Conservation (phyloP, 805 yeast genomes). For the Schizosaccharomyces japonicus region DNA sequence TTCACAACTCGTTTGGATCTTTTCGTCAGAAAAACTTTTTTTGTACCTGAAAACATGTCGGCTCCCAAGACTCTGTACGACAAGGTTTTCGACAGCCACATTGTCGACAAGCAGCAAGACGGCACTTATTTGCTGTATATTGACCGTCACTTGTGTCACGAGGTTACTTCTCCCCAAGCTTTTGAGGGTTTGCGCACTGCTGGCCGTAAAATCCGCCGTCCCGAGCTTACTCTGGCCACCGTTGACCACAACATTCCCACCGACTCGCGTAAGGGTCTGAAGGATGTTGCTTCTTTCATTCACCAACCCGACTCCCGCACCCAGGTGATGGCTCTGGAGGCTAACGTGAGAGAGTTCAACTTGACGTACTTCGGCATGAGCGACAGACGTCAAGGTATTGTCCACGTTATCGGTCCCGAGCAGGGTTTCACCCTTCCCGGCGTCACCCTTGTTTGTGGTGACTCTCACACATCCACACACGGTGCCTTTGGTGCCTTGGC, state of each 20-base stretch:
- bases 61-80: constrained; percentile 49
- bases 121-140: constrained; percentile 74
- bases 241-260: constrained; percentile 70
- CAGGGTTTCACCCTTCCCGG: constrained; percentile 98
- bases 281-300: constrained; percentile 54
- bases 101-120: constrained; percentile 70
- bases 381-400: constrained; percentile 90
- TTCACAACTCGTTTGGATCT: too few relatives aligned
- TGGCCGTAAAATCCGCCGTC: constrained; percentile 69
- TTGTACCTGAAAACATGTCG: too few relatives aligned
- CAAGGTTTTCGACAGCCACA: constrained; percentile 84
- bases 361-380: constrained; percentile 86
- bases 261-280: constrained; percentile 53
- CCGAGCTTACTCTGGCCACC: constrained; percentile 16
- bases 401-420: constrained; percentile 95
- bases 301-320: constrained; percentile 75
- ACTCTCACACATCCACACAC: constrained; percentile 94
- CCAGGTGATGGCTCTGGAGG: constrained; percentile 79
- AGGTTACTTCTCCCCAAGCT: constrained; percentile 97
- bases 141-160: constrained; percentile 93
- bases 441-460: constrained; percentile 97
- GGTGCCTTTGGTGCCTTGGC: constrained; percentile 97
- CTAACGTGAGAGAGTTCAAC: constrained; percentile 72
- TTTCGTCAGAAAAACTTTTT: too few relatives aligned
- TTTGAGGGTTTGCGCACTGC: constrained; percentile 85